Percentiles rank a stretch among this genome's conserved stretches.
These are phyloP conservation scores for Brassica nigra DNA, from an alignment of 345 rosid genomes.

Conservation along the genomic window DNA sequence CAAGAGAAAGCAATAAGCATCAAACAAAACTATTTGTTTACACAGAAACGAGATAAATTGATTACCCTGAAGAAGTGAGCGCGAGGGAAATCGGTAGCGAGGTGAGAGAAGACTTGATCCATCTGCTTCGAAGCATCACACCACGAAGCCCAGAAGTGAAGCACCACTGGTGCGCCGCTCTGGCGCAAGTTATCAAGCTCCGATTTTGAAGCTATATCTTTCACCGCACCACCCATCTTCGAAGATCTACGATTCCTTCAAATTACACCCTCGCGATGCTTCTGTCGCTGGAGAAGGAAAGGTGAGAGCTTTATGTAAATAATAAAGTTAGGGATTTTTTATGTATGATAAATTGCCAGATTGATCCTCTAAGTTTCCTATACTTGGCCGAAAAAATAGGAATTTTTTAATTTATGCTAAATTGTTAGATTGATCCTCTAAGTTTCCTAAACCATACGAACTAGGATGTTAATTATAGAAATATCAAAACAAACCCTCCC, in stretches of 20 bases:
- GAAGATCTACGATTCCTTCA: neutral
- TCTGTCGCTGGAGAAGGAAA: neutral
- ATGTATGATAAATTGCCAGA: neutral
- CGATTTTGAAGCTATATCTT: slow-evolving; percentile 75
- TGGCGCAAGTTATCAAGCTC: slow-evolving; percentile 66
- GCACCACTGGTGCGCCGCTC: slow-evolving; percentile 56
- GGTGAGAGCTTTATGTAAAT: neutral
- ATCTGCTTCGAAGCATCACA: slow-evolving; percentile 99
- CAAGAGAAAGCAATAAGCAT: neutral
- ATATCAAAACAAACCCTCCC: neutral
- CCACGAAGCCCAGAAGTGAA: slow-evolving; percentile 99
- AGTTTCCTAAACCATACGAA: neutral
- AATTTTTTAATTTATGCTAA: neutral
- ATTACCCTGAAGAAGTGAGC: slow-evolving; percentile 77
- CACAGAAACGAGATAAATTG: neutral
- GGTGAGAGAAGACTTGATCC: slow-evolving; percentile 94
- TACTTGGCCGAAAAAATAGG: neutral
- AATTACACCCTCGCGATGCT: neutral
- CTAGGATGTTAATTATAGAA: neutral
- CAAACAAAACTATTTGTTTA: neutral
- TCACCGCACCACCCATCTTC: slow-evolving; percentile 78
- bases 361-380: neutral
- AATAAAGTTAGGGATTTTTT: neutral
- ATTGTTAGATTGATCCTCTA: neutral
- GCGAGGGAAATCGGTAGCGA: slow-evolving; percentile 86